Base-by-base conservation (phyloP, 2,329 filamentous ascomycete genomes). In the Fusarium ramigenum region DNA sequence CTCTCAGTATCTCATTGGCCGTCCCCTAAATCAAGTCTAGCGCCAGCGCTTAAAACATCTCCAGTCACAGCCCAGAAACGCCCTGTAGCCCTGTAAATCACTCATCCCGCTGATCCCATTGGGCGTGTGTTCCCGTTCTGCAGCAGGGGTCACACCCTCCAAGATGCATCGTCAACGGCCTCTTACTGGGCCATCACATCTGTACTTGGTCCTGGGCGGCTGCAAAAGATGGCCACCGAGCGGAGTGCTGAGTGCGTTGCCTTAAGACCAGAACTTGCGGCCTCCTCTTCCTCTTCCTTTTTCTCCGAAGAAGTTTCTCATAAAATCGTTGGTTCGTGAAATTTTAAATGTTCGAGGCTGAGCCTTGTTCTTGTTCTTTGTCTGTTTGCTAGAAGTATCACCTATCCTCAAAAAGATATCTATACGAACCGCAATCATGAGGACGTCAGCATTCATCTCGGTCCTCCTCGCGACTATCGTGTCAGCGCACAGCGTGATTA, bases 401-500 rank as follows among this genome's bases (percentile, higher is more conserved):
- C 21, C n/a, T n/a, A n/a, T n/a, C n/a, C n/a, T n/a, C n/a, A n/a
- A n/a, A n/a, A n/a, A n/a, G n/a, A n/a, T n/a, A n/a, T n/a, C n/a
- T n/a, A n/a, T n/a, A n/a, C n/a, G n/a, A n/a, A n/a, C 40, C 60
- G 39, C 54, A 80, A 83, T 73, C 30, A 89, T 89, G 87, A 77
- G 85, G 63, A 80, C 82, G 61, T 86, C 86, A 77, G 78, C 84
- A 47, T 52, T 83, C 61, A 64, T 83, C 70, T 80, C 84, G 63
- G 71, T 88, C 63, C 79, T 83, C 79, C 77, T 85, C 74, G 86
- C 86, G 67, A 82, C 85, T 44, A 73, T 91, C 77, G 85, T 86
- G 71, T 84, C 87, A 39, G 91, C 91, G n/a, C 94, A 97, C 81
- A 93, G 88, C n/a, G 88, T 97, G 79, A 92, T 97, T 81, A 91